Percentiles rank a stretch among this genome's conserved stretches.
These are phyloP conservation scores for Juglanconis oblonga DNA, from an alignment of 2,329 filamentous ascomycete species.

Conservation along the genomic window DNA sequence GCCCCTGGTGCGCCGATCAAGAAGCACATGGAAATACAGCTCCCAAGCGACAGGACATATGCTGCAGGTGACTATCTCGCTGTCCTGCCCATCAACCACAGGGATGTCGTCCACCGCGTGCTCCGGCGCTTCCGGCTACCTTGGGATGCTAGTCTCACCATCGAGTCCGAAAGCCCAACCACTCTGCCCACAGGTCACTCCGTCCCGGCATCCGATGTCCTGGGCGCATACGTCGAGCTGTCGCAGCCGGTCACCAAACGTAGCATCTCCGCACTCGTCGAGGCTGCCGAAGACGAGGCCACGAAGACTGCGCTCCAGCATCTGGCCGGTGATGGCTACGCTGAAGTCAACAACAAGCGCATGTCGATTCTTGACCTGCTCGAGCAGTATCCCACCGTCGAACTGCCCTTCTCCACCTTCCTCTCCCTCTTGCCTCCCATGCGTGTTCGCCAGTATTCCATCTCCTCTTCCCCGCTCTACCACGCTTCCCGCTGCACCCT, in stretches of 20 bases:
- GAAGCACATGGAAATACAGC: conserved; percentile 62
- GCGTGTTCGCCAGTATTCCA: conserved; percentile 49
- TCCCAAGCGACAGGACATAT: conserved; percentile 66
- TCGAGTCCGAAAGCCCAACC: conserved; percentile 47
- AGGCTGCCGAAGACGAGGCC: conserved; percentile 45
- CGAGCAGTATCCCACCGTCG: conserved; percentile 50
- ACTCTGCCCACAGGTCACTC: conserved; percentile 52
- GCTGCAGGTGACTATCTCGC: conserved; percentile 73
- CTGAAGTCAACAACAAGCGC: conserved; percentile 44
- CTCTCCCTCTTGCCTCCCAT: conserved; percentile 64
- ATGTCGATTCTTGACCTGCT: conserved; percentile 60
- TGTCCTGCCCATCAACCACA: conserved; percentile 67
- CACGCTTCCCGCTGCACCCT: conserved; percentile 56
- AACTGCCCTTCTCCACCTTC: conserved; percentile 57
- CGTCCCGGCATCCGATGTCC: conserved; percentile 60
- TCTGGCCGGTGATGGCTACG: conserved; percentile 36
- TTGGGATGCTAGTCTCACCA: conserved; percentile 64
- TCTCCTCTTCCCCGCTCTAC: conserved; percentile 68
- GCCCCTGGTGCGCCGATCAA: conserved; percentile 51
- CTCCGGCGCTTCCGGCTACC: conserved; percentile 63
- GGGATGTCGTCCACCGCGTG: conserved; percentile 57
- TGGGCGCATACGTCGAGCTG: conserved; percentile 70
- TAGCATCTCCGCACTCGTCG: conserved; percentile 44
- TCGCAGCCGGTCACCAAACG: conserved; percentile 64
- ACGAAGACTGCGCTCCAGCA: conserved; percentile 33